Percentiles rank a stretch among this genome's conserved stretches.
Evolutionary conservation across 495 filamentous ascomycete genomes (phyloP).

Genomic region (Aspergillus hancockii): DNA sequence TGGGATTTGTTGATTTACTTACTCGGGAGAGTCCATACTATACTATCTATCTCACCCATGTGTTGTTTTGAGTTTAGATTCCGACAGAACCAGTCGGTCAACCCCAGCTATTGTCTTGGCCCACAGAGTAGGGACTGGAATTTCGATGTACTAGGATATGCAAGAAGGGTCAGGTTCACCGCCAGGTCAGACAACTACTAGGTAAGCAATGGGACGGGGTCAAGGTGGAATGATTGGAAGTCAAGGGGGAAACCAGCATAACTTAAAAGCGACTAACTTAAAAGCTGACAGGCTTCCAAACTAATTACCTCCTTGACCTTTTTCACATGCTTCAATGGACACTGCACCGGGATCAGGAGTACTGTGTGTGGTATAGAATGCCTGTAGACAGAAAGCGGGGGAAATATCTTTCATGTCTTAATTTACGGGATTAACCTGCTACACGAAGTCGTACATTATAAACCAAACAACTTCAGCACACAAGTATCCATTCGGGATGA

Average conservation of each 20-base stretch:
- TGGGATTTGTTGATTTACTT: neutral
- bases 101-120: neutral
- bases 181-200: neutral
- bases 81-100: neutral
- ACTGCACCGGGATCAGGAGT: neutral
- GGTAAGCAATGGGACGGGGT: neutral
- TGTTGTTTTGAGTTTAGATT: neutral
- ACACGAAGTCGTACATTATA: neutral
- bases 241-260: neutral
- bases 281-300: too few relatives aligned
- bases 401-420: neutral
- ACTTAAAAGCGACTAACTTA: too few relatives aligned
- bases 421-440: neutral
- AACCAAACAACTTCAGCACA: neutral
- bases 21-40: neutral
- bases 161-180: neutral
- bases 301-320: neutral
- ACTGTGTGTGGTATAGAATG: neutral
- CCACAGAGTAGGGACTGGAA: neutral
- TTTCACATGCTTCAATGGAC: constrained; percentile 2
- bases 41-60: neutral
- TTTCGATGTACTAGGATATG: neutral
- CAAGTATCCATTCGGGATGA: neutral
- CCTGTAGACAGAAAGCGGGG: too few relatives aligned
- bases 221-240: neutral